These are phyloP conservation scores for Ophidiomyces ophidiicola DNA, from an alignment of 2,329 filamentous ascomycete species.

Conservation along the genomic window DNA sequence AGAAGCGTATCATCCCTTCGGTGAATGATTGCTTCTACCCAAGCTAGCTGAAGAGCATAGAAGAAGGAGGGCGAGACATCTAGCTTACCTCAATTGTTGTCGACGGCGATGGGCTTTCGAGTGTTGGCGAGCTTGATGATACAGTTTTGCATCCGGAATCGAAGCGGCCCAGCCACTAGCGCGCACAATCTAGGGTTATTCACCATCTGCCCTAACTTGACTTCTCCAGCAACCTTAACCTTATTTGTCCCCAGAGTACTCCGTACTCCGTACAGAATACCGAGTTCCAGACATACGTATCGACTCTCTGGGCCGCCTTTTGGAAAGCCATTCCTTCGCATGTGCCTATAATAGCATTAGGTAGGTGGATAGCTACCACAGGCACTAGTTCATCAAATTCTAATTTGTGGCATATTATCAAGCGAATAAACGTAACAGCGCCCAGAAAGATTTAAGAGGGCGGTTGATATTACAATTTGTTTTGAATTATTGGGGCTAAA, in stretches of 20 bases:
- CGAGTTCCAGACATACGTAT: no score
- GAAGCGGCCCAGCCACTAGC: background rate
- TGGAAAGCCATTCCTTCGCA: no score
- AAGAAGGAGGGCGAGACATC: slow-evolving; percentile 13
- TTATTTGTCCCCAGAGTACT: background rate
- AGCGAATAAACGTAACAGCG: no score
- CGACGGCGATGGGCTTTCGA: slow-evolving; percentile 9
- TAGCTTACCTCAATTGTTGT: slow-evolving; percentile 34
- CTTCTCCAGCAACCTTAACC: background rate
- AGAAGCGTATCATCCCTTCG: slow-evolving; percentile 32
- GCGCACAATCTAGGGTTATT: slow-evolving; percentile 8
- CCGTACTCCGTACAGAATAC: no score
- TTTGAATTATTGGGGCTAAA: slow-evolving; percentile 4
- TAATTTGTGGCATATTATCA: no score
- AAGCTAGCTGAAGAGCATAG: slow-evolving; percentile 32
- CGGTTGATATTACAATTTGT: slow-evolving; percentile 17
- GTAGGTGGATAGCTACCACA: no score
- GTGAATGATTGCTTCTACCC: slow-evolving; percentile 32
- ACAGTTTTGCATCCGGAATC: no score
- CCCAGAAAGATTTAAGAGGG: slow-evolving; percentile 17
- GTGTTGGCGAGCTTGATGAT: no score
- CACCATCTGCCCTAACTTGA: slow-evolving; percentile 2
- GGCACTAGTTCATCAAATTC: no score
- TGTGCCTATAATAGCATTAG: no score
- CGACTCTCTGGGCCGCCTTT: no score